These are phyloP conservation scores for Curvularia lunata DNA, from an alignment of 2,329 filamentous ascomycete species.

Conservation along the genomic window DNA sequence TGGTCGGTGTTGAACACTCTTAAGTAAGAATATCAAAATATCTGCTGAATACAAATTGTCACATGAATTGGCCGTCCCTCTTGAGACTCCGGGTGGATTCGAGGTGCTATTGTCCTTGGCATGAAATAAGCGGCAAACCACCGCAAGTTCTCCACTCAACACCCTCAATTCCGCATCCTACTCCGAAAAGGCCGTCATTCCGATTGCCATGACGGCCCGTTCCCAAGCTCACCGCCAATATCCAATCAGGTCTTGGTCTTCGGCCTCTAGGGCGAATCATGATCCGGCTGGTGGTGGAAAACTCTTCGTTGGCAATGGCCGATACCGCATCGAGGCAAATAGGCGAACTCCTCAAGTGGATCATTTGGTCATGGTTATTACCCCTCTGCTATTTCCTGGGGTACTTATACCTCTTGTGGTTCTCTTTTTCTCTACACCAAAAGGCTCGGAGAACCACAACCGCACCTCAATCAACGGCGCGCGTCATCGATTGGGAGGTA, in stretches of 20 bases:
- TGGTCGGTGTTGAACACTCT: not conserved
- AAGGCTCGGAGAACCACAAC: slow-evolving; percentile 11
- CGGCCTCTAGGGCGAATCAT: slow-evolving; percentile 25
- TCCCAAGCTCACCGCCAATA: slow-evolving; percentile 12
- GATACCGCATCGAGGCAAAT: slow-evolving; percentile 26
- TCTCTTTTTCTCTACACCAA: slow-evolving; percentile 4
- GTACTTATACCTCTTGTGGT: slow-evolving; percentile 13
- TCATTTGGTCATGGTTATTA: slow-evolving; percentile 13
- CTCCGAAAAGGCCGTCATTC: slow-evolving; percentile 21
- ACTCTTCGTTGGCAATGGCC: slow-evolving; percentile 26
- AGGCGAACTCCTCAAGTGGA: slow-evolving; percentile 20
- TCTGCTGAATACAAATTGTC: not conserved
- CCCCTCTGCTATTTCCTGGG: slow-evolving; percentile 5
- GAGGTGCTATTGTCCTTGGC: not conserved
- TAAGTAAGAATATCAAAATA: not conserved
- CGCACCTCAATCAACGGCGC: slow-evolving; percentile 9
- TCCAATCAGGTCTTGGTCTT: slow-evolving; percentile 16
- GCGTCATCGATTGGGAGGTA: slow-evolving; percentile 11
- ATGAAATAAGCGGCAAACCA: not conserved
- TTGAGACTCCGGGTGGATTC: not conserved
- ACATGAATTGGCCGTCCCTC: not conserved
- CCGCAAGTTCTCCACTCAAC: not conserved
- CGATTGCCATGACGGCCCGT: not conserved
- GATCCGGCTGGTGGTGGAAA: slow-evolving; percentile 2
- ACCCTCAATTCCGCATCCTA: slow-evolving; percentile 20